A percentile compares a stretch with the other conserved stretches of the same genome.
These are phyloP conservation scores for Chenopodium album DNA, from an alignment of 148 eudicot genomes.

Conservation along the genomic window DNA sequence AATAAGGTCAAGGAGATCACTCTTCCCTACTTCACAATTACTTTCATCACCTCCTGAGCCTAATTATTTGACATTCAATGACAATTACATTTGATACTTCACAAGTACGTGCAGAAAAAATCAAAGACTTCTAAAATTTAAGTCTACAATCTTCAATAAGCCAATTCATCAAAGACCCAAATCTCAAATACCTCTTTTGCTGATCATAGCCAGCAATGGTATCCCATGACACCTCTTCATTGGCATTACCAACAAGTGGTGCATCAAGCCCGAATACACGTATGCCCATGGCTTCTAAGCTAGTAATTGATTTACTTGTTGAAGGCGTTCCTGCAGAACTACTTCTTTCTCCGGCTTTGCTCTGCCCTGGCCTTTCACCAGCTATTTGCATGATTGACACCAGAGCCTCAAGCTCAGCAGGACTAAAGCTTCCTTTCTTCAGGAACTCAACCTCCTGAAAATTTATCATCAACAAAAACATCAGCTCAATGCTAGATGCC, in stretches of 20 bases:
- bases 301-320: conserved; percentile 61
- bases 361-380: conserved; percentile 47
- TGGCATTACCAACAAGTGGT: conserved; percentile 35
- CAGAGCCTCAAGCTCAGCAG: conserved; percentile 85
- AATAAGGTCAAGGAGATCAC: background rate
- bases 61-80: too few relatives aligned
- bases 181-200: conserved; percentile 68
- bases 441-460: conserved; percentile 89
- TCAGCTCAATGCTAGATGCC: background rate
- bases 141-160: background rate
- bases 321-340: conserved; percentile 44
- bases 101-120: background rate
- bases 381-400: conserved; percentile 70
- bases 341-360: conserved; percentile 37
- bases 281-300: conserved; percentile 91
- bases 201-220: conserved; percentile 94
- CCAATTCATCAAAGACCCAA: background rate
- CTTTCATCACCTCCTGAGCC: background rate
- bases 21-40: background rate
- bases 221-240: conserved; percentile 79
- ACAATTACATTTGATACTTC: too few relatives aligned
- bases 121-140: background rate
- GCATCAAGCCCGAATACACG: conserved; percentile 75
- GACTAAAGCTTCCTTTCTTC: conserved; percentile 69
- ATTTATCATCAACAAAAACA: conserved; percentile 5